phyloP scores from a whole-genome alignment of 257 asterid species.

The Apocynum venetum region DNA sequence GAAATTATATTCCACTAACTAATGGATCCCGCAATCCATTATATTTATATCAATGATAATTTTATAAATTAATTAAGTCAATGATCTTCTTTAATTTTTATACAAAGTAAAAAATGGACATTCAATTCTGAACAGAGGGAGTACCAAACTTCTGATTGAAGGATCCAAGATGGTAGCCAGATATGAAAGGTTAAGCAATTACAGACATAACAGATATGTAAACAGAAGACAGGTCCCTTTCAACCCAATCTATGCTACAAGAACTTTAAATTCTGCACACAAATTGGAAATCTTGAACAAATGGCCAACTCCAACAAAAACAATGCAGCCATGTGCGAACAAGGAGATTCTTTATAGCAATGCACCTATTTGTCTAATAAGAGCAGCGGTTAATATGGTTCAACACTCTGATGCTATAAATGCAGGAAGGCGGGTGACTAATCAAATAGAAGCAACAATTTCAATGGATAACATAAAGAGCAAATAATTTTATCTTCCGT shows the following conservation, averaged over 20 bases:
- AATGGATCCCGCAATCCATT: too few relatives aligned
- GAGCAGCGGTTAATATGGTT: too few relatives aligned
- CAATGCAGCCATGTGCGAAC: slow-evolving; percentile 1
- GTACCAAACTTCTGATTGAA: neutral
- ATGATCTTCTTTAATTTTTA: too few relatives aligned
- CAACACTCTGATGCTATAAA: neutral
- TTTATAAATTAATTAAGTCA: too few relatives aligned
- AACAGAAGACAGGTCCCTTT: neutral
- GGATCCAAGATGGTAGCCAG: neutral
- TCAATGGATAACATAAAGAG: neutral
- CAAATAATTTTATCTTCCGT: neutral
- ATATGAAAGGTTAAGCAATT: neutral
- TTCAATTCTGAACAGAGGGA: too few relatives aligned
- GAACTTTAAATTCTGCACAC: neutral
- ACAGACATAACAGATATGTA: neutral
- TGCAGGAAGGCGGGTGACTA: neutral
- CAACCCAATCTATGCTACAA: neutral
- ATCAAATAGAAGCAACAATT: neutral
- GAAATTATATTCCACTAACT: too few relatives aligned
- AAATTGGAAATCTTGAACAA: neutral
- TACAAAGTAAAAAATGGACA: too few relatives aligned
- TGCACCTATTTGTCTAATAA: neutral
- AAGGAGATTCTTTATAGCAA: neutral
- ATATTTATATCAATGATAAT: too few relatives aligned
- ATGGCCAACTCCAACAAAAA: too few relatives aligned